Percentiles rank a stretch among this genome's conserved stretches.
Evolutionary conservation across 805 yeast species (phyloP).

Genomic region (Wickerhamomyces canadensis): DNA sequence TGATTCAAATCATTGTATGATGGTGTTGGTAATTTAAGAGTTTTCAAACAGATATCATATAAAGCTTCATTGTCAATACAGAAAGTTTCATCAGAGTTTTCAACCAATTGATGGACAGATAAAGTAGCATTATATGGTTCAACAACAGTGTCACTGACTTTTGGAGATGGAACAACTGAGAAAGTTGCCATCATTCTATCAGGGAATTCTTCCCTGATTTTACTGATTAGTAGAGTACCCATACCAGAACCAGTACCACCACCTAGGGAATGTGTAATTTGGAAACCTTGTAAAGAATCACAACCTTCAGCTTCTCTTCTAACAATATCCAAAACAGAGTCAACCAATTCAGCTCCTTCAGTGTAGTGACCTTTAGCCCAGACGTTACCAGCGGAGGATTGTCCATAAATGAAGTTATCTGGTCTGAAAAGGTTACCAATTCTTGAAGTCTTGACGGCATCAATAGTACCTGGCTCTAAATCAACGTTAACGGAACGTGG

Average conservation of each 20-base stretch:
- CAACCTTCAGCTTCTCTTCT: constrained; percentile 96
- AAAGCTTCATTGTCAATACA: constrained; percentile 99
- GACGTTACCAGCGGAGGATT: constrained; percentile 98
- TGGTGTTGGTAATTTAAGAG: constrained; percentile 89
- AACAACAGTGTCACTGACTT: constrained; percentile 92
- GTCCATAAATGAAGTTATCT: constrained; percentile 93
- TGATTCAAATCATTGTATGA: constrained; percentile 80
- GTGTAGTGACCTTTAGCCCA: constrained; percentile 99
- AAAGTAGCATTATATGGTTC: constrained; percentile 98
- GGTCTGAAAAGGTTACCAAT: constrained; percentile 95
- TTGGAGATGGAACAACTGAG: constrained; percentile 98
- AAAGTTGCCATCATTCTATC: constrained; percentile 96
- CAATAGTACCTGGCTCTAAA: constrained; percentile 96
- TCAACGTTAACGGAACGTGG: constrained; percentile 97
- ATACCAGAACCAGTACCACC: constrained; percentile 99
- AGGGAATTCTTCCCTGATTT: constrained; percentile 87
- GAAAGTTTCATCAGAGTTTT: constrained; percentile 97
- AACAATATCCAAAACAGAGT: constrained; percentile 89
- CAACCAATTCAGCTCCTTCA: constrained; percentile 91
- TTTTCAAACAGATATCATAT: constrained; percentile 96
- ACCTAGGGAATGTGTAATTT: constrained; percentile 95
- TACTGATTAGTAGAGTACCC: constrained; percentile 90
- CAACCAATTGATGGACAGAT: constrained; percentile 94
- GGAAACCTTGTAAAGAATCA: constrained; percentile 95
- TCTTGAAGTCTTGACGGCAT: constrained; percentile 90